Percentiles rank a stretch among this genome's conserved stretches.
phyloP scores from a whole-genome alignment of 257 asterid species.

The Nicotiana attenuata region DNA sequence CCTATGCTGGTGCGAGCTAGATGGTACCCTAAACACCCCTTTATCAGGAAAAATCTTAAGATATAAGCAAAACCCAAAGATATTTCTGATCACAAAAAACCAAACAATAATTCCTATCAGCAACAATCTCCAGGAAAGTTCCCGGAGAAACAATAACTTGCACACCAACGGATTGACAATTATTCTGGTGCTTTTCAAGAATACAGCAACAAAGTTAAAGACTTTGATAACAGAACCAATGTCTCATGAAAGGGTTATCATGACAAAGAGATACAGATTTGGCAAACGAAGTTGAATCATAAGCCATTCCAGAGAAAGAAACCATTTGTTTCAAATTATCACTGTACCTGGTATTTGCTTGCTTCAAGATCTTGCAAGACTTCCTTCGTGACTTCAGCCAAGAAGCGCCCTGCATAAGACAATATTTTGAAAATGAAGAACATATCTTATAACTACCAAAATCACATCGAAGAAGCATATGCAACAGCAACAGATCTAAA shows the following conservation, averaged over 20 bases:
- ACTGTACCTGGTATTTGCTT: slow-evolving; percentile 77
- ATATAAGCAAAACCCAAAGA: neutral
- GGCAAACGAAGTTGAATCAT: neutral
- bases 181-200: neutral
- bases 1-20: neutral
- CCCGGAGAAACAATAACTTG: neutral
- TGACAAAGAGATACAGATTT: neutral
- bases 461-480: neutral
- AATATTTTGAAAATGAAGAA: neutral
- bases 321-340: slow-evolving; percentile 1
- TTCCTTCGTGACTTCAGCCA: slow-evolving; percentile 87
- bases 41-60: neutral
- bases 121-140: neutral
- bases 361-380: slow-evolving; percentile 81
- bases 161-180: neutral
- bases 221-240: slow-evolving; percentile 1
- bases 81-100: neutral
- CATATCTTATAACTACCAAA: neutral
- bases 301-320: neutral
- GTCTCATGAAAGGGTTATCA: neutral
- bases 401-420: slow-evolving; percentile 64
- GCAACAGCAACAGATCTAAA: neutral
- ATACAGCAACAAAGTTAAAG: neutral
- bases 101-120: neutral
- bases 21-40: neutral